Percentiles rank a stretch among this genome's conserved stretches.
Evolutionary conservation across 495 filamentous ascomycete species (phyloP).

Genomic region (Lasiosphaeris hirsuta): DNA sequence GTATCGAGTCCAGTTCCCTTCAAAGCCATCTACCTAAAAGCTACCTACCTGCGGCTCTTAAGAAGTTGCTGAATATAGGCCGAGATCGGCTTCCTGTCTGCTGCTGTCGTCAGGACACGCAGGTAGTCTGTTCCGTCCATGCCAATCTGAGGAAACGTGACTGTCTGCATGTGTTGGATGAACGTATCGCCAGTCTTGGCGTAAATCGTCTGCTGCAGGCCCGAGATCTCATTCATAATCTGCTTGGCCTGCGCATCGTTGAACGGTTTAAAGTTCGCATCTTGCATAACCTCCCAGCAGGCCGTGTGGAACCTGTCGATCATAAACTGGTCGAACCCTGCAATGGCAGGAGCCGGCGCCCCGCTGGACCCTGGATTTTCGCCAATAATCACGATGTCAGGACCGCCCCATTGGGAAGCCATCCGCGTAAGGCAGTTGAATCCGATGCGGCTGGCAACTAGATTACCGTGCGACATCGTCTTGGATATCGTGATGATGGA

Average conservation of each 20-base stretch:
- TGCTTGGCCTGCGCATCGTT: conserved; percentile 82
- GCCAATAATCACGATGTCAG: conserved; percentile 60
- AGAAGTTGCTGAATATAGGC: conserved; percentile 45
- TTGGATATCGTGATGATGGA: conserved; percentile 81
- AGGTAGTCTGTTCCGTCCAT: conserved; percentile 49
- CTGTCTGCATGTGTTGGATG: conserved; percentile 44
- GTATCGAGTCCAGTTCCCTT: too few species aligned
- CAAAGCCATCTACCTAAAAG: background rate
- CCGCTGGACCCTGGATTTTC: conserved; percentile 41
- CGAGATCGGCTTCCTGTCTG: conserved; percentile 49
- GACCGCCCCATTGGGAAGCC: conserved; percentile 79
- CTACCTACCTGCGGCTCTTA: conserved; percentile 20
- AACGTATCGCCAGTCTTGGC: conserved; percentile 70
- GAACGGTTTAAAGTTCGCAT: conserved; percentile 66
- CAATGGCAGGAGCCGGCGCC: conserved; percentile 53
- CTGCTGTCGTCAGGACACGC: conserved; percentile 45
- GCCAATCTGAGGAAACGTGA: conserved; percentile 47
- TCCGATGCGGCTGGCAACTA: conserved; percentile 74
- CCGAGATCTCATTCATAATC: conserved; percentile 79
- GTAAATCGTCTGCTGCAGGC: conserved; percentile 81
- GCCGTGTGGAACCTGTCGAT: conserved; percentile 80
- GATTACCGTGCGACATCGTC: conserved; percentile 60
- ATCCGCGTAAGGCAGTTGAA: conserved; percentile 77
- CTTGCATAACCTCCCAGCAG: conserved; percentile 79
- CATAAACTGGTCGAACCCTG: conserved; percentile 91